Evolutionary conservation across 306 rosid species (phyloP), one percentile per base, ranked within the genome.

Genomic region (Pachyrhizus erosus): DNA sequence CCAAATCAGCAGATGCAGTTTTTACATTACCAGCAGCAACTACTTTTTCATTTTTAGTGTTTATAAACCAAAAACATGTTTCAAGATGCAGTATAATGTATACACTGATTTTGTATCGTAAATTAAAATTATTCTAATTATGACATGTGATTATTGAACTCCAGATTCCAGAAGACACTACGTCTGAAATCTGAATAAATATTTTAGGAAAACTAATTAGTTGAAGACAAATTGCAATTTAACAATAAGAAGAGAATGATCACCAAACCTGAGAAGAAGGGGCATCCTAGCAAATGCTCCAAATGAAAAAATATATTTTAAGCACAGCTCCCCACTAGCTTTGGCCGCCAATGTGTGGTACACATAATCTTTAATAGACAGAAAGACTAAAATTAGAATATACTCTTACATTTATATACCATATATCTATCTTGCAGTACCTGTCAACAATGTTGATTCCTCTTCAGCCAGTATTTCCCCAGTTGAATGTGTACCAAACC

Each of bases 321-420:
- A 84, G 97, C 99, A 96, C 88, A 91, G 83, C 82, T 96, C 99
- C 20, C 99, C 99, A 49, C 99, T 96, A 80, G 92, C 91, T 86
- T 93, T 96, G 80, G 99, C 98, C 7, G 94, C 99, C 86, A 86
- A 71, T 3, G 98, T 96, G 81, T 96, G 99, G 84, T 96, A 96
- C 60, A 76, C 81, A 85, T 96, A 96, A 87, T 96, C 99, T 96
- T 76, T 85, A 87, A 75, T 66, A 67, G 73, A 42, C 27, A 70
- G 17, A 42, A 65, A 65, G 70, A 29, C 70, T 29, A 62, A 62
- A 62, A 62, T 62, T 31, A 62, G 70, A 62, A 62, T 15, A 43
- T 31, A 5, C 43, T 29, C 48, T 43, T 23, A 74, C 29, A 31
- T 42, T 7, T 77, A 40, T 77, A 40, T 37, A 57, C 73, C 57